Conservation (phyloP, 2,329 filamentous ascomycete genomes). For the Stagonosporopsis chrysanthemi region DNA sequence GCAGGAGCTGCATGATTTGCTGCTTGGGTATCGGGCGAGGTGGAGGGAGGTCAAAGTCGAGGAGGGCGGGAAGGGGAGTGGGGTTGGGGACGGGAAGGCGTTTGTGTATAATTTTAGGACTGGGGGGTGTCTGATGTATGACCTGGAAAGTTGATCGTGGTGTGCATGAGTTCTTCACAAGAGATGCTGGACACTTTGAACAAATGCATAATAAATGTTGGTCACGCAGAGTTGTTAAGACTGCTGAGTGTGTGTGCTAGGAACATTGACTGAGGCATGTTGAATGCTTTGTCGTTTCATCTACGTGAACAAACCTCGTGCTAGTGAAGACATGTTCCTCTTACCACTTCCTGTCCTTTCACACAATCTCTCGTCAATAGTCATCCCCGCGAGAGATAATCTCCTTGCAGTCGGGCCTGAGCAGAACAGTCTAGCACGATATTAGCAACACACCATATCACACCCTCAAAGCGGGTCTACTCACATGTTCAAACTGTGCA, state of each 20-base stretch:
- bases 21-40: slow-evolving; percentile 68
- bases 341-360: no score
- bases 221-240: neutral
- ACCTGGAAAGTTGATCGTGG: slow-evolving; percentile 60
- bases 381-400: slow-evolving; percentile 86
- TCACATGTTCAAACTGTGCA: slow-evolving; percentile 92
- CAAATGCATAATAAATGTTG: neutral
- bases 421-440: slow-evolving; percentile 40
- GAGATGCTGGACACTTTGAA: neutral
- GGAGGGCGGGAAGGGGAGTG: slow-evolving; percentile 48
- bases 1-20: slow-evolving; percentile 79
- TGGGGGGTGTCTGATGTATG: slow-evolving; percentile 84
- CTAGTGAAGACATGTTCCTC: neutral
- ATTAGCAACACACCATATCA: slow-evolving; percentile 16
- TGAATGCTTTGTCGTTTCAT: neutral
- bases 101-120: slow-evolving; percentile 94
- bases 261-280: neutral
- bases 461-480: slow-evolving; percentile 48
- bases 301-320: neutral
- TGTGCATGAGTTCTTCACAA: neutral
- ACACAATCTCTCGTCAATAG: slow-evolving; percentile 61
- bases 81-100: slow-evolving; percentile 66
- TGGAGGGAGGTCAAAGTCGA: slow-evolving; percentile 57
- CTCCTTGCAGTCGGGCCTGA: slow-evolving; percentile 71
- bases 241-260: neutral